These are phyloP conservation scores for Oryza australiensis DNA, from an alignment of 176 grass and related monocot genomes.

Conservation along the genomic window DNA sequence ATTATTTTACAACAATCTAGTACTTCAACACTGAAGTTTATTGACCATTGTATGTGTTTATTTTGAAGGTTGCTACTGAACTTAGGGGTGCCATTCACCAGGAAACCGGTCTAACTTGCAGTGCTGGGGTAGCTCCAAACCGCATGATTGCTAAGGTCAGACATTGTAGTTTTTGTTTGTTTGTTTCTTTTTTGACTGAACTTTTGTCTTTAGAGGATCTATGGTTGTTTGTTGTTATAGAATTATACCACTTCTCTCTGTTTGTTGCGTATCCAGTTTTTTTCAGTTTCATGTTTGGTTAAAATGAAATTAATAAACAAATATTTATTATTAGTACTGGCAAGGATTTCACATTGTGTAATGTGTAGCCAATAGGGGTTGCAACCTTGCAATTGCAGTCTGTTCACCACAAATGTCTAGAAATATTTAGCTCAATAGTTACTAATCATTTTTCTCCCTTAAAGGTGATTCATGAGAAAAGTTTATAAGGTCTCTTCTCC, in stretches of 20 bases:
- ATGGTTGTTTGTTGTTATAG: background rate
- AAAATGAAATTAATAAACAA: slow-evolving; percentile 12
- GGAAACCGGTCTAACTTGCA: slow-evolving; percentile 94
- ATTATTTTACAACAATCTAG: slow-evolving; percentile 5
- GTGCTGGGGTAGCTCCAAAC: slow-evolving; percentile 89
- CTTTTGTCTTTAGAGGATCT: background rate
- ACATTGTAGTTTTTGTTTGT: background rate
- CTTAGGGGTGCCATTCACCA: slow-evolving; percentile 73
- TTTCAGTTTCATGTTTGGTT: background rate
- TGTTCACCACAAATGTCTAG: background rate
- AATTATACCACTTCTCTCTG: background rate
- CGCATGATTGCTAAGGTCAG: slow-evolving; percentile 89
- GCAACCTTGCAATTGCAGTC: background rate
- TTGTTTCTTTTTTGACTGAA: background rate
- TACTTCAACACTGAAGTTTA: slow-evolving; percentile 22
- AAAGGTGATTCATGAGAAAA: background rate
- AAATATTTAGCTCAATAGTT: background rate
- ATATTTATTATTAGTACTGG: background rate
- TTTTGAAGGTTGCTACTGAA: slow-evolving; percentile 76
- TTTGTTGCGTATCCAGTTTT: background rate
- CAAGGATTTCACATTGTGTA: background rate
- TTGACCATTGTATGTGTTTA: slow-evolving; percentile 24
- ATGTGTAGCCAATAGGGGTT: background rate
- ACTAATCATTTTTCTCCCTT: background rate
- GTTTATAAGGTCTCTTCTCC: background rate